Base-by-base conservation (phyloP, 495 filamentous ascomycete genomes). In the Hypoxylon lienhwacheense region DNA sequence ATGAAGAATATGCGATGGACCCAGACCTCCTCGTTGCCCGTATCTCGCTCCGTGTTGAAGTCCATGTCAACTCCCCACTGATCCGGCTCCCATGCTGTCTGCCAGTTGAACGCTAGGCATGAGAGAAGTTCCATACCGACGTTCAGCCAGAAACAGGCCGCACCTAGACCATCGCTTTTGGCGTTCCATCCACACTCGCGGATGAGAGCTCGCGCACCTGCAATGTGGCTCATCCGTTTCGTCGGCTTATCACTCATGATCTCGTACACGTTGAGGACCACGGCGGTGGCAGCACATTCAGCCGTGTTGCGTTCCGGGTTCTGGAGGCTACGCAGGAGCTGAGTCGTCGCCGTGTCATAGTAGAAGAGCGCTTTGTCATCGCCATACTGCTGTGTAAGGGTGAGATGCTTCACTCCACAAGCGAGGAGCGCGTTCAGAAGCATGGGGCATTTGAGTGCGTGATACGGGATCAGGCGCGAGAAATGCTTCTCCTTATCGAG, bases 121-220 rank as follows among this genome's bases (percentile, higher is more conserved):
- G 82, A 88, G 16, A 97, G 77, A 8, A 97, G 72, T 65, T 98
- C 93, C 83, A 95, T 87, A 11, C 86, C 84, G 10, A 95, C 83
- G 61, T 95, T 97, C 12, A 96, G 70, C 91, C 92, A 97, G 70
- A 97, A 97, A 68, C 91, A 97, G 7, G 92, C 89, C 1, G 85
- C 84, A 6, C 90, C 91, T 33, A 97, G 80, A 3, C 91, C 90
- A 2, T 77, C 77, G 19, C 87, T 87, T 42, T 79, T 83, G 1
- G 91, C 89, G 59, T 85, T 88, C 93, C 93, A 98, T 10, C 82
- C 81, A 64, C 91, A 96, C 65, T 97, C 90, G 57, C 88, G 88
- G 64, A 98, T 90, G 40, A 97, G 75, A 3, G 91, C 90, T 37
- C 90, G 80, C 11, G 91, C 88, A 2, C 89, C 89, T 5, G 88